Conservation (phyloP, 441 rosid genomes). For the Biscutella auriculata region DNA sequence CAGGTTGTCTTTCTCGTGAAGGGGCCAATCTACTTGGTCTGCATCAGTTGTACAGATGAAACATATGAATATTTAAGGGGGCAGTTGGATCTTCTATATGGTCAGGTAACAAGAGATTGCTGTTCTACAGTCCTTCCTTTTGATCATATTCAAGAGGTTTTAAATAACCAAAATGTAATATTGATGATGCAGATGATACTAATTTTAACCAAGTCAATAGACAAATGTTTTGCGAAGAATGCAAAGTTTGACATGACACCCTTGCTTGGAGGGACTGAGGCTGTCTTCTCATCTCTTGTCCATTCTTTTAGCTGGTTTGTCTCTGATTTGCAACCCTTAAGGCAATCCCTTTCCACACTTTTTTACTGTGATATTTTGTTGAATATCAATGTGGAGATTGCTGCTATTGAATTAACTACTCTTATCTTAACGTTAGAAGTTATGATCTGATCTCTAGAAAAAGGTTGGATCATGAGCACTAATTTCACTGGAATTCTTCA, state of each 20-base stretch:
- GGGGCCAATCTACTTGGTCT: conserved; percentile 91
- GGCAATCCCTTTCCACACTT: neutral
- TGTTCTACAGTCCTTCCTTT: neutral
- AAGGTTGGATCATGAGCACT: neutral
- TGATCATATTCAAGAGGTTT: neutral
- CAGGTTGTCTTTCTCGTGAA: conserved; percentile 95
- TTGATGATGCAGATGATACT: conserved; percentile 77
- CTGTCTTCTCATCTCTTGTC: conserved; percentile 90
- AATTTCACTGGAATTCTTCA: too few species aligned
- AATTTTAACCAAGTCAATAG: conserved; percentile 82
- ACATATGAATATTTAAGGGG: conserved; percentile 75
- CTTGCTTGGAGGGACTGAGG: conserved; percentile 94
- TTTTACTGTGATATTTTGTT: neutral
- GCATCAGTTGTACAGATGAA: conserved; percentile 96
- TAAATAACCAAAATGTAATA: conserved; percentile 15
- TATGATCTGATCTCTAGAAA: neutral
- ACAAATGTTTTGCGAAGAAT: conserved; percentile 95
- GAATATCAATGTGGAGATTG: neutral
- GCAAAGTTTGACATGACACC: conserved; percentile 96
- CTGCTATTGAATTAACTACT: neutral
- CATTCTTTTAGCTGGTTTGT: conserved; percentile 87
- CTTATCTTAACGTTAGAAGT: neutral
- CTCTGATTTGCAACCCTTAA: conserved; percentile 14
- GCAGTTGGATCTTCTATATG: conserved; percentile 88
- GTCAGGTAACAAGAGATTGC: conserved; percentile 54